Conservation (phyloP, 345 rosid species). For the Populus simonii region DNA sequence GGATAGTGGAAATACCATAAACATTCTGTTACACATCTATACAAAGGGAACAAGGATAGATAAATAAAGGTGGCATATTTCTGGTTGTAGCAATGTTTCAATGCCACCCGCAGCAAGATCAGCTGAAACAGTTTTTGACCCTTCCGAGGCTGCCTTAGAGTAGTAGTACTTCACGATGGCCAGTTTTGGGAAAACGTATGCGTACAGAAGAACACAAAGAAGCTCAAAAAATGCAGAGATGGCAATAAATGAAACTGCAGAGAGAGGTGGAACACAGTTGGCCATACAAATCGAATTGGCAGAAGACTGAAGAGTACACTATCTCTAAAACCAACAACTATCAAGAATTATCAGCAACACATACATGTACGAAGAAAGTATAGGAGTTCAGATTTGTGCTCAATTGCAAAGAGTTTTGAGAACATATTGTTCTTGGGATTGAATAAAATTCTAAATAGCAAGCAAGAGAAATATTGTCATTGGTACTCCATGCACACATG, state of each 20-base stretch:
- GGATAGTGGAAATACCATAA: not conserved
- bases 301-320: not conserved
- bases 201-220: slow-evolving; percentile 62
- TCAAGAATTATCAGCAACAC: not conserved
- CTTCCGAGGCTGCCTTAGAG: slow-evolving; percentile 80
- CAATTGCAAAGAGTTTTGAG: no score
- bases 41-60: not conserved
- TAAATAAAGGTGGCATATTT: slow-evolving; percentile 13
- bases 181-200: slow-evolving; percentile 54
- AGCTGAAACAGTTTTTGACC: slow-evolving; percentile 70
- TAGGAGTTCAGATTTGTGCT: no score
- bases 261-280: not conserved
- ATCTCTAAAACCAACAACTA: not conserved
- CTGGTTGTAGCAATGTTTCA: slow-evolving; percentile 22
- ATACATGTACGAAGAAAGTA: no score
- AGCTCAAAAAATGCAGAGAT: slow-evolving; percentile 59
- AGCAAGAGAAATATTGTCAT: no score
- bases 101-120: slow-evolving; percentile 85
- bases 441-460: no score
- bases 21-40: not conserved
- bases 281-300: not conserved
- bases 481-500: no score
- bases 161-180: slow-evolving; percentile 80
- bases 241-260: slow-evolving; percentile 61
- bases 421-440: no score